Evolutionary conservation across 495 filamentous ascomycete genomes (phyloP), one percentile per base, ranked within the genome.

Genomic region (Sabuloglossum arenarium): DNA sequence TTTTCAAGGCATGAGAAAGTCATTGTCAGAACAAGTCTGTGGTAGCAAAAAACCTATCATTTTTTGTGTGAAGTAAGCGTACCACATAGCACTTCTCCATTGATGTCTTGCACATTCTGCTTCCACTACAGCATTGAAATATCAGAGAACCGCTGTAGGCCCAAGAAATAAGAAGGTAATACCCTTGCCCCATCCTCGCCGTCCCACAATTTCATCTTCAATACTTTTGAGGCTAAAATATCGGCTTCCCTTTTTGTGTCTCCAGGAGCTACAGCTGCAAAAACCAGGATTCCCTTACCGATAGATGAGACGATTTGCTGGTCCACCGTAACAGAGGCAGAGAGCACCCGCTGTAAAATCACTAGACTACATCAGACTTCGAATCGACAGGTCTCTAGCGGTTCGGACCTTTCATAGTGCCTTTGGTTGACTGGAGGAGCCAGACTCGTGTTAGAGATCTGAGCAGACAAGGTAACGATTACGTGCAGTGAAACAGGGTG

Each of bases 281-380:
- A 81, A 16, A 97, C 88, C 1, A 99, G 74, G 42, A 99, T 71
- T 29, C 93, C 93, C 65, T 81, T 85, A 42, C 85, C 85, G 61
- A 99, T 96, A 0, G 79, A 80, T 0, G 93, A 96, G 8, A 99
- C 79, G 31, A 95, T 67, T 62, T 93, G 73, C 57, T 83, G 81
- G 64, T 97, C 89, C n/a, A 99, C 88, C 10, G 86, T 93, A 63
- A 99, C 93, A n/a, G 93, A 95, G 55, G 93, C 93, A 21, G 91
- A 97, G 54, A 90, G 82, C 56, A 97, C 93, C 56, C 93, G 76
- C 69, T 99, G 93, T 29, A 99, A 75, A 58, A 99, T 87, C 50
- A 88, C 91, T 98, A 63, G 43, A 55, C 23, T 30, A 16, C 23
- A 56, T 46, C n/a, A 54, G 53, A 34, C 34, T 2, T 4, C 4